Percentiles rank a stretch among this genome's conserved stretches.
Evolutionary conservation across 148 eudicot species (phyloP).

Genomic region (Camellia granthamiana): DNA sequence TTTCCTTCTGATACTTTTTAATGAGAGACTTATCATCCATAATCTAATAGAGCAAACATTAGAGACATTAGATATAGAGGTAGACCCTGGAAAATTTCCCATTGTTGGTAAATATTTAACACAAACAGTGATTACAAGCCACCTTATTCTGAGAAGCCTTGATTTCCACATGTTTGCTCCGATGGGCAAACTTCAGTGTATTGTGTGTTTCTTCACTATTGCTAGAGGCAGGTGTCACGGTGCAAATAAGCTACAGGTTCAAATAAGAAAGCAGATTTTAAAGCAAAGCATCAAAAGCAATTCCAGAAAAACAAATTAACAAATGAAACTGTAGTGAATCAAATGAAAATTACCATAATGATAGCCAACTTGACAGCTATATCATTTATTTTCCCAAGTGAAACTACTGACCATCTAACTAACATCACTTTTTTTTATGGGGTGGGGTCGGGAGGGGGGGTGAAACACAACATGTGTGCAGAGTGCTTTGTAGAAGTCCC

Average conservation of each 20-base stretch:
- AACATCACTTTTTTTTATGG: not conserved
- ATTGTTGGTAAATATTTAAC: not conserved
- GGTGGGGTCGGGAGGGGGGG: too few relatives aligned
- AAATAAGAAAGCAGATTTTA: conserved; percentile 11
- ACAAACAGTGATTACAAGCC: not conserved
- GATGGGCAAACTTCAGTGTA: conserved; percentile 73
- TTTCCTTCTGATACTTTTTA: conserved; percentile 57
- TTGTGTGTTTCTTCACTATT: conserved; percentile 80
- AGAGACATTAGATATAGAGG: not conserved
- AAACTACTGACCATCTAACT: not conserved
- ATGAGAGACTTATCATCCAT: conserved; percentile 61
- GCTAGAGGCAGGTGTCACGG: conserved; percentile 81
- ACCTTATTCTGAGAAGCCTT: conserved; percentile 79
- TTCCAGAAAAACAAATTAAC: not conserved
- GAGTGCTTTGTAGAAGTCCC: not conserved
- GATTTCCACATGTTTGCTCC: conserved; percentile 76
- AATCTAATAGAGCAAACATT: conserved; percentile 28
- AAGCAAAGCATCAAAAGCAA: not conserved
- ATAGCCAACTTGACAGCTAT: too few relatives aligned
- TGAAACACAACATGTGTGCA: not conserved
- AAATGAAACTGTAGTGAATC: not conserved
- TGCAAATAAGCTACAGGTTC: conserved; percentile 69
- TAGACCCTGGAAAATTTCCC: not conserved
- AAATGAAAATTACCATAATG: not conserved
- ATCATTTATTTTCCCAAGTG: not conserved